Conservation (phyloP, 305 asterid genomes). For the Fraxinus paxiana region DNA sequence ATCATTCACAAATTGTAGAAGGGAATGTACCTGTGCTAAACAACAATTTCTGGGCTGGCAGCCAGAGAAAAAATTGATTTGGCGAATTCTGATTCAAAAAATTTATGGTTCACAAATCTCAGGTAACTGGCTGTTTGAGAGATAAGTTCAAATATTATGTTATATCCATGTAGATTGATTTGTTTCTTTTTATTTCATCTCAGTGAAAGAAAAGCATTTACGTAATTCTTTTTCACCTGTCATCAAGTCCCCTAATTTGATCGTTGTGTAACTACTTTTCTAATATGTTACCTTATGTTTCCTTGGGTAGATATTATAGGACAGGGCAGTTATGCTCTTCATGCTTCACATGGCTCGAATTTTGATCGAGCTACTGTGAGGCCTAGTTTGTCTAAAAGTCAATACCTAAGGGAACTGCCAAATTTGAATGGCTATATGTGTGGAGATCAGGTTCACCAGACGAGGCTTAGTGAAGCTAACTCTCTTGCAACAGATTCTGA, state of each 20-base stretch:
- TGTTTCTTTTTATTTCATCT: background rate
- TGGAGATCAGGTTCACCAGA: slow-evolving; percentile 54
- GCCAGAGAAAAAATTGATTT: slow-evolving; percentile 45
- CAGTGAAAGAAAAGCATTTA: background rate
- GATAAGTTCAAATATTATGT: background rate
- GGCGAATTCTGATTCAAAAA: slow-evolving; percentile 39
- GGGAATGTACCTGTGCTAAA: slow-evolving; percentile 58
- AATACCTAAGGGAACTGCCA: slow-evolving; percentile 49
- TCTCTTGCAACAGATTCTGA: slow-evolving; percentile 54
- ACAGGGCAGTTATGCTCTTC: slow-evolving; percentile 45
- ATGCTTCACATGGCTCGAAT: slow-evolving; percentile 53
- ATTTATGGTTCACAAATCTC: slow-evolving; percentile 42
- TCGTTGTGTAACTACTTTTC: slow-evolving; percentile 4
- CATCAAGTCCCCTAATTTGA: background rate
- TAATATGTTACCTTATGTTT: slow-evolving; percentile 20
- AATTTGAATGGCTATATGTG: slow-evolving; percentile 59
- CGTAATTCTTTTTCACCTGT: background rate
- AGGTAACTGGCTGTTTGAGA: slow-evolving; percentile 37
- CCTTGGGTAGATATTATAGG: slow-evolving; percentile 58
- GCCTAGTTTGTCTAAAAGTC: slow-evolving; percentile 52
- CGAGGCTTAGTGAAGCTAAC: slow-evolving; percentile 55
- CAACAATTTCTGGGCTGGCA: slow-evolving; percentile 59
- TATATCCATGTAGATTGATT: background rate
- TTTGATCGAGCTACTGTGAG: slow-evolving; percentile 48
- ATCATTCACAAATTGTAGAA: slow-evolving; percentile 48